Evolutionary conservation across 805 yeast genomes (phyloP).

Genomic region (Kluyveromyces wickerhamii): DNA sequence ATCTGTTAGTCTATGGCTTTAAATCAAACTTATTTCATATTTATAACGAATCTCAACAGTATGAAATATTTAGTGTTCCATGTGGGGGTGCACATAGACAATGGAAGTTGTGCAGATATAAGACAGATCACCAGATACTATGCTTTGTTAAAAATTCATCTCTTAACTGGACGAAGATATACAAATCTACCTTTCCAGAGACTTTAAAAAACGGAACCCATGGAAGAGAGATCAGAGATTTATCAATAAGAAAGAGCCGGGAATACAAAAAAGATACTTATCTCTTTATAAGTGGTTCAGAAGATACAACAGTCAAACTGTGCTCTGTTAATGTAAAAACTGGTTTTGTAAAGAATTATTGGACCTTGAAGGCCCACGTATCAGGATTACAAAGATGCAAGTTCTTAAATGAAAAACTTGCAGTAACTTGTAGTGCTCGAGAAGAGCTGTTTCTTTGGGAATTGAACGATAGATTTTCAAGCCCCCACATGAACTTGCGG

Average conservation of each 20-base stretch:
- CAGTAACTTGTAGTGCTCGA: constrained; percentile 65
- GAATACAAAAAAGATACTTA: constrained; percentile 23
- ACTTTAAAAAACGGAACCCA: constrained; percentile 61
- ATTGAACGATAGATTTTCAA: constrained; percentile 31
- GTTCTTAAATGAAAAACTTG: constrained; percentile 42
- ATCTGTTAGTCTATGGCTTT: constrained; percentile 69
- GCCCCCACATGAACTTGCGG: constrained; percentile 41
- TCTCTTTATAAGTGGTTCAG: constrained; percentile 71
- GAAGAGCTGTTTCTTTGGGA: constrained; percentile 87
- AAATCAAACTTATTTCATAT: constrained; percentile 68
- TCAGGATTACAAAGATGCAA: constrained; percentile 79
- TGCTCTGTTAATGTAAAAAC: constrained; percentile 29
- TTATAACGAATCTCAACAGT: constrained; percentile 73
- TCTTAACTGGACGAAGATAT: constrained; percentile 34
- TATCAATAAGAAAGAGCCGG: constrained; percentile 42
- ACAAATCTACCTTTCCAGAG: constrained; percentile 21
- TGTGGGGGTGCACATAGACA: constrained; percentile 92
- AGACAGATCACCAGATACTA: constrained; percentile 34
- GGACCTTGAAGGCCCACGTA: constrained; percentile 73
- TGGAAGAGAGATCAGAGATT: constrained; percentile 83
- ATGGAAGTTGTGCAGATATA: constrained; percentile 50
- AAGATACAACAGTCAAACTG: constrained; percentile 75
- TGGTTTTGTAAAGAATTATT: constrained; percentile 40
- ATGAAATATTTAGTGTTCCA: constrained; percentile 56
- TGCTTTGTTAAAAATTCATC: constrained; percentile 52